phyloP scores from a whole-genome alignment of 805 yeast genomes.

The Candida germanica region DNA sequence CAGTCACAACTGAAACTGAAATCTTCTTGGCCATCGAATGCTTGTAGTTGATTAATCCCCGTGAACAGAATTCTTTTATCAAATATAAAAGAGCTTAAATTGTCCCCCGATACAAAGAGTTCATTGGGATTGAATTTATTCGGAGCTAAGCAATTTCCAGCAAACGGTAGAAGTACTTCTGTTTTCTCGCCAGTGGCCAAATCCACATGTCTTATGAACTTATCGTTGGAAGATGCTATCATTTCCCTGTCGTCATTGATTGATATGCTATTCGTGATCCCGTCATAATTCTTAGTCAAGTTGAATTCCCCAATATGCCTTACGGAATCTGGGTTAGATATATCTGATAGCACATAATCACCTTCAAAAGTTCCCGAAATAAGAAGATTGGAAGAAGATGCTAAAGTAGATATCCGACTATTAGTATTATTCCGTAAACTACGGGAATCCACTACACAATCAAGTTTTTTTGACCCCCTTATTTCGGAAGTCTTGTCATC shows the following conservation, averaged over 20 bases:
- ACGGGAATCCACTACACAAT: constrained; percentile 39
- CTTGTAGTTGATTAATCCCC: background rate
- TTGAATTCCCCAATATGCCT: constrained; percentile 29
- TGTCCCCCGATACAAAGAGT: constrained; percentile 51
- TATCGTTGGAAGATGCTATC: constrained; percentile 52
- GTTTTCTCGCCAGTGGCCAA: constrained; percentile 16
- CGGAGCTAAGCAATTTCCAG: constrained; percentile 48
- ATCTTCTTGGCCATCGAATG: constrained; percentile 48
- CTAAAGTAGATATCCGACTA: constrained; percentile 47
- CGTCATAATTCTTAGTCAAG: constrained; percentile 43
- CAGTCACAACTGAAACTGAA: constrained; percentile 62
- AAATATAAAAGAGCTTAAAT: constrained; percentile 37
- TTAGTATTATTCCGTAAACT: constrained; percentile 23
- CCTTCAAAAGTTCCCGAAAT: constrained; percentile 58
- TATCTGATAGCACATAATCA: constrained; percentile 39
- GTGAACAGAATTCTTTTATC: constrained; percentile 37
- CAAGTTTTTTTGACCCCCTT: constrained; percentile 27
- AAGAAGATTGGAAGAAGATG: constrained; percentile 39
- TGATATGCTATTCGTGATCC: constrained; percentile 50
- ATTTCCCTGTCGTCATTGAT: constrained; percentile 31
- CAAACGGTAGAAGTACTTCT: constrained; percentile 35
- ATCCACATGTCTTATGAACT: constrained; percentile 40
- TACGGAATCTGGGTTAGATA: constrained; percentile 20
- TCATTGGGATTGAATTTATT: constrained; percentile 38
- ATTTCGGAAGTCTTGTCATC: constrained; percentile 20